Percentiles rank a stretch among this genome's conserved stretches.
These are phyloP conservation scores for Aspergillus aculeatus DNA, from an alignment of 2,329 filamentous ascomycete species.

Conservation along the genomic window DNA sequence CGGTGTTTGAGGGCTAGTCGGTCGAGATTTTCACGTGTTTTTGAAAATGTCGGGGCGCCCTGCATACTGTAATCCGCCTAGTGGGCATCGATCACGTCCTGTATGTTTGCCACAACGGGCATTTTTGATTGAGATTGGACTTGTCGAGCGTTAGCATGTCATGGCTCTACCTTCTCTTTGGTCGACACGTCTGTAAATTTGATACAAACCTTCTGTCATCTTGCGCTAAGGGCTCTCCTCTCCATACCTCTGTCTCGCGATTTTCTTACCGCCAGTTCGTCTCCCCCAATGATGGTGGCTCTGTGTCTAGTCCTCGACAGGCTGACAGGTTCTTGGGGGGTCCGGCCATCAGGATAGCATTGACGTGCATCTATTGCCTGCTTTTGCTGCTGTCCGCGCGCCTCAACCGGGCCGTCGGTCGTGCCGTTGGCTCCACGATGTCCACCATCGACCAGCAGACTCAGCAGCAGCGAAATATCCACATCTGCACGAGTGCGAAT, in stretches of 20 bases:
- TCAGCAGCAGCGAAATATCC: conserved; percentile 15
- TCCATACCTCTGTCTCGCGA: conserved; percentile 10
- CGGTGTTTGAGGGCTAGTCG: background rate
- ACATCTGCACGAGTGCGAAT: conserved; percentile 23
- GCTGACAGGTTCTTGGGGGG: conserved; percentile 12
- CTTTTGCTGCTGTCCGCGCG: conserved; percentile 20
- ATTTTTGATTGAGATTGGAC: background rate
- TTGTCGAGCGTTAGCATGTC: conserved; percentile 3
- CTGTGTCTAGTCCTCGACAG: conserved; percentile 18
- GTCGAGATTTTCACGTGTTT: background rate
- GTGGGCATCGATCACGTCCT: background rate
- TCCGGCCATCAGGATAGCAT: conserved; percentile 13
- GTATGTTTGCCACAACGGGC: background rate
- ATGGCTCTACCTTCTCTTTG: conserved; percentile 8
- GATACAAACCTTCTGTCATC: conserved; percentile 10
- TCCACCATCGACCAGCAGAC: conserved; percentile 11
- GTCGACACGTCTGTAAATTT: conserved; percentile 13
- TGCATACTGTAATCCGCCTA: conserved; percentile 3
- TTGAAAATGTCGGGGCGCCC: background rate
- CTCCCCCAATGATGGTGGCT: conserved; percentile 24
- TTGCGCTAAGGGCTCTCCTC: conserved; percentile 14
- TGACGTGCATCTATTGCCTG: conserved; percentile 24
- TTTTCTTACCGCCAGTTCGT: conserved; percentile 24
- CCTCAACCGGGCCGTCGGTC: conserved; percentile 26
- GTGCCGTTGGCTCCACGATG: conserved; percentile 24